These are phyloP conservation scores for Solanum bulbocastanum DNA, from an alignment of 257 asterid genomes.

Conservation along the genomic window DNA sequence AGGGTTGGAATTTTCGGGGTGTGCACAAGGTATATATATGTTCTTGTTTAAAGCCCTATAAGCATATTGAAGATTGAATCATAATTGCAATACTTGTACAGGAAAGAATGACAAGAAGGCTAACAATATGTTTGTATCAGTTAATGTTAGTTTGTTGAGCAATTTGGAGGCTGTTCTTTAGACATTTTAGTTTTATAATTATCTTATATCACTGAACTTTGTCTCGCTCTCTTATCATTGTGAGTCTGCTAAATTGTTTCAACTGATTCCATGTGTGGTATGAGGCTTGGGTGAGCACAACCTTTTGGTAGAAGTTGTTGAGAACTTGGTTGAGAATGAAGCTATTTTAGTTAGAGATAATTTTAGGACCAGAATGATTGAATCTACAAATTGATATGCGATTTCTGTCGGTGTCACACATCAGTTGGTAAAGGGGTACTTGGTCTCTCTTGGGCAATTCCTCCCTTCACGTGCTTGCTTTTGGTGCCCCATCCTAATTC, in stretches of 20 bases:
- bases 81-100: not conserved
- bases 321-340: not conserved
- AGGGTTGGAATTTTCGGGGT: constrained; percentile 93
- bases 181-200: not conserved
- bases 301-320: not conserved
- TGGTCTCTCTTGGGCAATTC: not conserved
- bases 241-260: not conserved
- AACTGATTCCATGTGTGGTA: not conserved
- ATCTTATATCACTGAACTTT: not conserved
- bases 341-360: not conserved
- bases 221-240: not conserved
- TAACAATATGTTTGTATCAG: not conserved
- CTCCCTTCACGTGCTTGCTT: not conserved
- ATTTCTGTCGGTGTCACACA: not conserved
- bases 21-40: constrained; percentile 70
- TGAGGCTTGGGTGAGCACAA: not conserved
- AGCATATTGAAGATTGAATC: not conserved
- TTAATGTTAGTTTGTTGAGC: not conserved
- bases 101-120: not conserved
- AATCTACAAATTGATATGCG: not conserved
- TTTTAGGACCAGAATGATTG: not conserved
- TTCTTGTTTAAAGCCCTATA: not conserved
- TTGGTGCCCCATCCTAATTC: not conserved
- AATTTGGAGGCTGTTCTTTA: not conserved
- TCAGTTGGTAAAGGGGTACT: not conserved